Conservation (phyloP, 148 eudicot species). For the Dysphania ambrosioides region DNA sequence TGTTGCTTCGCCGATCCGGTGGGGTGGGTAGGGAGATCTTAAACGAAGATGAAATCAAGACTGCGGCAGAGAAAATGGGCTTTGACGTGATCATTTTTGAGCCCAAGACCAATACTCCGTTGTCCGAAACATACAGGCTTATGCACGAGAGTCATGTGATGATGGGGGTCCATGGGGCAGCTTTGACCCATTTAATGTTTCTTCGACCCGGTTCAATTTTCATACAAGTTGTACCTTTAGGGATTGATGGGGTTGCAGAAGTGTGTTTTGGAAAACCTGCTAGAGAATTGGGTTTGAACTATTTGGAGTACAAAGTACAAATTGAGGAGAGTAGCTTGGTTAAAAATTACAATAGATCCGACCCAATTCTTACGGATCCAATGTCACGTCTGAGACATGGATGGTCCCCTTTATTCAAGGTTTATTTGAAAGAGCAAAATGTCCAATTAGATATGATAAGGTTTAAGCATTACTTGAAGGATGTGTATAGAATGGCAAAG, state of each 20-base stretch:
- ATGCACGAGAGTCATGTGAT: conserved; percentile 33
- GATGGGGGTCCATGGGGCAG: conserved; percentile 18
- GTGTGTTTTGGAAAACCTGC: conserved; percentile 40
- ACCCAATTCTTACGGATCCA: conserved; percentile 29
- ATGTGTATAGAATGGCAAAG: conserved; percentile 48
- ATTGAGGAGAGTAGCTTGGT: conserved; percentile 43
- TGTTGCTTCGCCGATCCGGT: conserved; percentile 25
- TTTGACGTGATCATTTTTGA: conserved; percentile 15
- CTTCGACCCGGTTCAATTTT: conserved; percentile 28
- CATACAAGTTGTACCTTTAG: conserved; percentile 45
- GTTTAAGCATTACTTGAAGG: conserved; percentile 38
- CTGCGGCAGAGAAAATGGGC: not conserved
- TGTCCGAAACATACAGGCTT: conserved; percentile 29
- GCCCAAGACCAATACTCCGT: conserved; percentile 19
- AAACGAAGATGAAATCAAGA: conserved; percentile 28
- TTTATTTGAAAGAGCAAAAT: conserved; percentile 55
- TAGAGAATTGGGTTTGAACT: conserved; percentile 41
- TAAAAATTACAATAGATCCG: conserved; percentile 26
- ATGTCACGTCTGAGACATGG: conserved; percentile 14
- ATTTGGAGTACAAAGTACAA: conserved; percentile 35
- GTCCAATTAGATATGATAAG: conserved; percentile 38
- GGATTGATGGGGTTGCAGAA: conserved; percentile 34
- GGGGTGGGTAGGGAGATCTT: conserved; percentile 1
- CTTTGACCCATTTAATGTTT: conserved; percentile 22
- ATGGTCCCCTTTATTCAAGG: conserved; percentile 35